These are phyloP conservation scores for Saposhnikovia divaricata DNA, from an alignment of 129 eudicot genomes.

Conservation along the genomic window DNA sequence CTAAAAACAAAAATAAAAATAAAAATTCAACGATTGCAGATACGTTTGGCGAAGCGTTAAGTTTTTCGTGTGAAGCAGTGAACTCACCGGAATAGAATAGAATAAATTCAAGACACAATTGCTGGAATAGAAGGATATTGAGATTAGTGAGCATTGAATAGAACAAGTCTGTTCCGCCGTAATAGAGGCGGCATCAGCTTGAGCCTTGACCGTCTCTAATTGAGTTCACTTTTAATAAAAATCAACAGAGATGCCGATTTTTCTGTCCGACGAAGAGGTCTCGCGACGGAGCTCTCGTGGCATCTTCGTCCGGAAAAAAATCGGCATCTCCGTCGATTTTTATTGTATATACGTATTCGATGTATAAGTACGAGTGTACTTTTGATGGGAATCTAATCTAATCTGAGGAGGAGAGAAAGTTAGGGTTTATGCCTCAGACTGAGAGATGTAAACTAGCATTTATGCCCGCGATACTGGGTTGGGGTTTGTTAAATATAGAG, in stretches of 20 bases:
- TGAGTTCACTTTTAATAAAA: constrained; percentile 90
- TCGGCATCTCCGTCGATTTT: constrained; percentile 54
- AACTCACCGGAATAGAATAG: too few relatives aligned
- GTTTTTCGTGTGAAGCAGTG: constrained; percentile 31
- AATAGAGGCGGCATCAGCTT: constrained; percentile 78
- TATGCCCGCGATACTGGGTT: too few relatives aligned
- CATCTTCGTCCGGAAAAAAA: constrained; percentile 76
- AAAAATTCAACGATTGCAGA: constrained; percentile 42
- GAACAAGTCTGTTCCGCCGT: constrained; percentile 93
- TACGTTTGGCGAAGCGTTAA: constrained; percentile 49
- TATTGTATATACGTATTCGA: too few relatives aligned
- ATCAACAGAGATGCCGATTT: too few relatives aligned
- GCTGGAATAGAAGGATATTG: too few relatives aligned
- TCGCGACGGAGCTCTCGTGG: constrained; percentile 53
- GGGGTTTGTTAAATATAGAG: too few relatives aligned
- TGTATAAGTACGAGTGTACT: too few relatives aligned
- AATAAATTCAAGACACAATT: too few relatives aligned
- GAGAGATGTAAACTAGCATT: too few relatives aligned
- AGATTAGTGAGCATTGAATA: constrained; percentile 49
- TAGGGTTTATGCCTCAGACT: neutral
- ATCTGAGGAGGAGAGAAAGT: neutral
- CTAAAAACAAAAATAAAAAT: too few relatives aligned
- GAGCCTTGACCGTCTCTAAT: constrained; percentile 66
- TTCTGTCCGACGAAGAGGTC: too few relatives aligned
- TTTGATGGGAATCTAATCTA: too few relatives aligned